phyloP scores from a whole-genome alignment of 257 asterid species.

The Oldenlandia corymbosa region DNA sequence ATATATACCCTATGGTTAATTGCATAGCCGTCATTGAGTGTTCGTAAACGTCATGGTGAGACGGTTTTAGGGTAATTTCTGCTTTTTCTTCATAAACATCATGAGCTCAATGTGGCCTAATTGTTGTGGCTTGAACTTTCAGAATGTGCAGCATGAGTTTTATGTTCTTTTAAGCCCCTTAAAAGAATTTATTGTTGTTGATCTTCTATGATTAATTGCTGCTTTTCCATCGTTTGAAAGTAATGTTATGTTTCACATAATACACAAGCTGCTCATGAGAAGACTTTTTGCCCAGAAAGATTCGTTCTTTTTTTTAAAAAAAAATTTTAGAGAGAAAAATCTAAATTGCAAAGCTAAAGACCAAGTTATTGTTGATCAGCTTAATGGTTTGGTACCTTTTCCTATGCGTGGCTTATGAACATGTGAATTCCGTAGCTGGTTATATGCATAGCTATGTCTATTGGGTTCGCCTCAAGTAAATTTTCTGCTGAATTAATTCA shows the following conservation, averaged over 20 bases:
- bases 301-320: neutral
- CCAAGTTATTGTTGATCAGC: neutral
- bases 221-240: neutral
- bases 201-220: neutral
- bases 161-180: neutral
- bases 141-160: neutral
- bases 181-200: neutral
- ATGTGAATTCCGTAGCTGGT: neutral
- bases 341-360: neutral
- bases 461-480: neutral
- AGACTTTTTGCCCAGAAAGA: too few species aligned
- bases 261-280: neutral
- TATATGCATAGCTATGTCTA: neutral
- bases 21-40: too few species aligned
- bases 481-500: neutral
- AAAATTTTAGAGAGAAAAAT: neutral
- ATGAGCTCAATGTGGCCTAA: neutral
- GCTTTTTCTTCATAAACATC: too few species aligned
- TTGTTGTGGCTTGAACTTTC: constrained; percentile 1
- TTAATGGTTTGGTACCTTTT: neutral
- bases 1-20: too few species aligned
- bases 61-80: too few species aligned
- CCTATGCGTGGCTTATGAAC: neutral
- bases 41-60: too few species aligned
- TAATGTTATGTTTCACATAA: neutral